Conservation (phyloP, 140 eudicot species). For the Senecio squalidus region DNA sequence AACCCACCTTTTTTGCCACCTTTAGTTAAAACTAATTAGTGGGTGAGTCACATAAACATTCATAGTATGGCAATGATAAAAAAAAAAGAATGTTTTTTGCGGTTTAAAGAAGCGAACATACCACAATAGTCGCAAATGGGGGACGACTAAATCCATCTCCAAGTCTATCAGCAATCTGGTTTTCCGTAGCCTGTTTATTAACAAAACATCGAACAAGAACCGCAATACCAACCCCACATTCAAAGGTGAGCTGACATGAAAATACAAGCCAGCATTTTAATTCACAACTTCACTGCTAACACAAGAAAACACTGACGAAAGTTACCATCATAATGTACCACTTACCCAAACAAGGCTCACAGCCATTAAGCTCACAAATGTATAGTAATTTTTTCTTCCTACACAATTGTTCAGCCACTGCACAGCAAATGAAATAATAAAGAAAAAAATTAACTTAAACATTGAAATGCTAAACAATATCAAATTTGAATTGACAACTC, state of each 20-base stretch:
- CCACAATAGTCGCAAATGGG: conserved; percentile 92
- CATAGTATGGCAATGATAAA: neutral
- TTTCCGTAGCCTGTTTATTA: conserved; percentile 45
- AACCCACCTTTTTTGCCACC: too few relatives aligned
- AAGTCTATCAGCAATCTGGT: conserved; percentile 61
- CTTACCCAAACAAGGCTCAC: conserved; percentile 86
- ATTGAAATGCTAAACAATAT: neutral
- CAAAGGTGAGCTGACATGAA: conserved; percentile 62
- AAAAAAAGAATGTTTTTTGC: neutral
- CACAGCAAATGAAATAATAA: conserved; percentile 15
- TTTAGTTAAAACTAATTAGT: too few relatives aligned
- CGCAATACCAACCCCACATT: conserved; percentile 69
- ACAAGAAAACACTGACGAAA: neutral
- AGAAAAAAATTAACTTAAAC: neutral
- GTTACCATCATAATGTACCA: neutral
- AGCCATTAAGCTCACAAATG: conserved; percentile 86
- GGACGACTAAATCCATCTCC: conserved; percentile 84
- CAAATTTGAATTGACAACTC: conserved; percentile 10
- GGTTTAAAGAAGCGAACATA: conserved; percentile 25
- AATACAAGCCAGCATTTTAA: neutral
- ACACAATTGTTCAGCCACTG: conserved; percentile 98
- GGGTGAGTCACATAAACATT: conserved; percentile 2
- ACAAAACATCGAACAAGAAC: conserved; percentile 93
- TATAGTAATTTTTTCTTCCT: conserved; percentile 77
- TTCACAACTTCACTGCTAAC: neutral